A percentile compares a stretch with the other conserved stretches of the same genome.
Conservation (phyloP, 2,329 filamentous ascomycete species). For the Microdochium trichocladiopsis region DNA sequence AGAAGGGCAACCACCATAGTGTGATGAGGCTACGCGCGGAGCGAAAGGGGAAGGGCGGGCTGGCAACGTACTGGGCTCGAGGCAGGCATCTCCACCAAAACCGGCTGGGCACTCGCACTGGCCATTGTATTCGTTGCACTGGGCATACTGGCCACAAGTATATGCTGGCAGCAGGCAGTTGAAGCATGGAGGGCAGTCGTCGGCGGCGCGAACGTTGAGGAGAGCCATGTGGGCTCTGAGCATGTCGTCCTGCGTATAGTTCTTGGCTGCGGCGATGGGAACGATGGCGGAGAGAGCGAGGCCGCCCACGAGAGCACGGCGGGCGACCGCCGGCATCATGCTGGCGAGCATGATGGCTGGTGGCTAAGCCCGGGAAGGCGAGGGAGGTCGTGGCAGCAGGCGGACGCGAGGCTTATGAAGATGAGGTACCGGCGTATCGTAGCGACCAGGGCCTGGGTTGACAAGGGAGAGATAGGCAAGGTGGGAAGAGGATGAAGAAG, state of each 20-base stretch:
- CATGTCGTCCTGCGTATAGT: conserved; percentile 55
- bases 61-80: conserved; percentile 58
- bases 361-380: background rate
- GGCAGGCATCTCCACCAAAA: conserved; percentile 91
- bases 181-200: conserved; percentile 87
- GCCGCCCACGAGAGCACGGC: conserved; percentile 11
- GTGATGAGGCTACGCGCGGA: conserved; percentile 2
- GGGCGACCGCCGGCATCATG: conserved; percentile 5
- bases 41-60: background rate
- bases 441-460: no score
- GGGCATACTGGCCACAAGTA: conserved; percentile 82
- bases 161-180: conserved; percentile 95
- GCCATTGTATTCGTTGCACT: conserved; percentile 83
- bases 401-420: no score
- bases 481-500: no score
- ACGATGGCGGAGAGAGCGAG: conserved; percentile 14
- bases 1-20: conserved; percentile 5
- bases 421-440: no score
- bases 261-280: conserved; percentile 32
- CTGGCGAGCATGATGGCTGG: background rate
- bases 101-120: conserved; percentile 89
- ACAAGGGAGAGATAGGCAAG: no score
- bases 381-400: no score
- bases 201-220: conserved; percentile 65
- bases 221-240: conserved; percentile 61